Evolutionary conservation across 2,329 filamentous ascomycete species (phyloP).

Genomic region (Coniochaeta prunicola): DNA sequence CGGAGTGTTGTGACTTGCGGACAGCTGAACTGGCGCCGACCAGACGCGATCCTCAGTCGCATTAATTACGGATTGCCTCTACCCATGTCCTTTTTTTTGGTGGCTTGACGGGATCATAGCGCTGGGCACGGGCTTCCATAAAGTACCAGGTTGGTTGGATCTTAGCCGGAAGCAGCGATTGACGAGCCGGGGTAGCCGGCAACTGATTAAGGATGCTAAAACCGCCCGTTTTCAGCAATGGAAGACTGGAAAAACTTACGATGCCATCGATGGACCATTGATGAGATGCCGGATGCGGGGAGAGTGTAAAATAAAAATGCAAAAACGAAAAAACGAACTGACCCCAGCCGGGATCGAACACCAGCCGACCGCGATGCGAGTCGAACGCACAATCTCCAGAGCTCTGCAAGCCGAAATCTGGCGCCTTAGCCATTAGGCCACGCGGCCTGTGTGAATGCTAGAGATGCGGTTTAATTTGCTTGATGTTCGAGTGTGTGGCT

Average conservation of each 20-base stretch:
- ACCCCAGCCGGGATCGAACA: too few species aligned
- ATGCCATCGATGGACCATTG: too few species aligned
- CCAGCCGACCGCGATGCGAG: neutral
- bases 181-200: neutral
- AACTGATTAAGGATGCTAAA: neutral
- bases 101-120: neutral
- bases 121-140: neutral
- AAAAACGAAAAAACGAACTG: neutral
- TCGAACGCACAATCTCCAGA: neutral
- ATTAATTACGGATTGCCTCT: neutral
- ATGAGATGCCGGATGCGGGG: neutral
- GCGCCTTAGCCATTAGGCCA: conserved; percentile 1
- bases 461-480: too few species aligned
- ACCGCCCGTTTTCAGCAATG: neutral
- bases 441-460: neutral
- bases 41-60: neutral
- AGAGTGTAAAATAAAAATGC: neutral
- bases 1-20: neutral
- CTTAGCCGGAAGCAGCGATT: neutral
- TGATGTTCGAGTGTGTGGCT: too few species aligned
- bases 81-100: neutral
- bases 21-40: neutral
- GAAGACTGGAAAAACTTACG: too few species aligned
- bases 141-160: neutral
- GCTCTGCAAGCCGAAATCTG: neutral